These are phyloP conservation scores for Austroboletus niveus DNA, from an alignment of 1,284 basidiomycete genomes.

Conservation along the genomic window DNA sequence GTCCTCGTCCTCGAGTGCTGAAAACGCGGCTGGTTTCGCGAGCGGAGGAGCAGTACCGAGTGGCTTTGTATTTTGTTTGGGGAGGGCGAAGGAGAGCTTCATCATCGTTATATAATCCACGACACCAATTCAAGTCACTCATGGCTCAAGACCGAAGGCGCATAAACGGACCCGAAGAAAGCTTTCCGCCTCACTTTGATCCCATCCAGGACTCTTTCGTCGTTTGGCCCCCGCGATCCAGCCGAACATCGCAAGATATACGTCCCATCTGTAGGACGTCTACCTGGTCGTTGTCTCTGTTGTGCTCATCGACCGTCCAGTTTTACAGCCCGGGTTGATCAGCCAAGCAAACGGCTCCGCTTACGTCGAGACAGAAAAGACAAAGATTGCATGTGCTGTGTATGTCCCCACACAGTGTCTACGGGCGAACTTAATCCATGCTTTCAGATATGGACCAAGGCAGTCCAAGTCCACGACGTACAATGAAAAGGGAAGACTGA, in stretches of 20 bases:
- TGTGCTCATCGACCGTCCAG: conserved; percentile 43
- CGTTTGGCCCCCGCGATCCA: conserved; percentile 13
- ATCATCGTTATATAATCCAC: conserved; percentile 40
- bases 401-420: conserved; percentile 37
- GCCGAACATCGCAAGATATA: conserved; percentile 59
- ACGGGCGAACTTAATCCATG: conserved; percentile 3
- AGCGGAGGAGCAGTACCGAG: conserved; percentile 54
- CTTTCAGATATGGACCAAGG: conserved; percentile 86
- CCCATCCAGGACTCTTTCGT: conserved; percentile 32
- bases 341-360: conserved; percentile 93
- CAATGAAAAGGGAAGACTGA: conserved; percentile 84
- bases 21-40: conserved; percentile 61
- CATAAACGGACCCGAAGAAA: conserved; percentile 86
- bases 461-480: conserved; percentile 80
- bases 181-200: conserved; percentile 63
- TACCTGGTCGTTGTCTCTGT: not conserved
- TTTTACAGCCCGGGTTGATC: conserved; percentile 86
- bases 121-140: not conserved
- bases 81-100: conserved; percentile 80
- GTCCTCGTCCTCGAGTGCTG: conserved; percentile 62
- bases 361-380: conserved; percentile 87
- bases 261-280: conserved; percentile 78
- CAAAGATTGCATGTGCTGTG: conserved; percentile 96
- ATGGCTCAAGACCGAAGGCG: conserved; percentile 77
- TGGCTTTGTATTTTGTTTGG: conserved; percentile 53